Base-by-base conservation (phyloP, 768 basidiomycete species). In the Serpula lacrymans region DNA sequence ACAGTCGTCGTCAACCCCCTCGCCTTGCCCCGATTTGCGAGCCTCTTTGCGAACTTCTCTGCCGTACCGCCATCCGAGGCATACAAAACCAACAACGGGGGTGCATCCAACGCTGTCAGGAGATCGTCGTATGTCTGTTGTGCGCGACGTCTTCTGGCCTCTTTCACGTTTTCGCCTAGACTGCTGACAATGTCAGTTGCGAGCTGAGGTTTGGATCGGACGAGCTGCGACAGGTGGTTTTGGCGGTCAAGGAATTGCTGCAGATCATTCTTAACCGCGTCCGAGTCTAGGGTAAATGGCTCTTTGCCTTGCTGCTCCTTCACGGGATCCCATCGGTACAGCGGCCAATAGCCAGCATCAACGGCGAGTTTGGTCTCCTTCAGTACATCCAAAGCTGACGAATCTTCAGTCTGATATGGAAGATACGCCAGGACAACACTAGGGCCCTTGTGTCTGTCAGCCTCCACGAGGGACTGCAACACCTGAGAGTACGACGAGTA, bases 331-430 rank as follows among this genome's bases (percentile, higher is more conserved):
- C 95, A 99, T 41, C 96, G 79, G 72, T 98, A 99, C 38, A 98
- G 70, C 0, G 95, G 95, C 96, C 96, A 98, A 66, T 94, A 95
- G 3, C 95, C 95, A 8, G 88, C 77, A 52, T 97, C 94, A 28
- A 98, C 88, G 5, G 95, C 95, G 36, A 92, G 77, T 60, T 98
- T 99, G 18, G 94, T 99, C 70, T 95, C 92, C 69, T 96, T 94
- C 42, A 99, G 72, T n/a, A 98, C 69, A 24, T 94, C 82, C 25
- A 99, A 78, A 2, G 94, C 90, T 0, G 84, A 72, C 0, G 82
- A 68, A 41, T 80, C 71, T 55, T 96, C 94, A 4, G 70, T 68
- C 35, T 76, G 73, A 66, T 95, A 94, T 1, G 96, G 96, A 12
- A 98, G 80, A 64, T 98, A 95, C 1, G 93, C 95, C 30, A 98